Evolutionary conservation across 257 asterid genomes (phyloP).

Genomic region (Craterostigma plantagineum): DNA sequence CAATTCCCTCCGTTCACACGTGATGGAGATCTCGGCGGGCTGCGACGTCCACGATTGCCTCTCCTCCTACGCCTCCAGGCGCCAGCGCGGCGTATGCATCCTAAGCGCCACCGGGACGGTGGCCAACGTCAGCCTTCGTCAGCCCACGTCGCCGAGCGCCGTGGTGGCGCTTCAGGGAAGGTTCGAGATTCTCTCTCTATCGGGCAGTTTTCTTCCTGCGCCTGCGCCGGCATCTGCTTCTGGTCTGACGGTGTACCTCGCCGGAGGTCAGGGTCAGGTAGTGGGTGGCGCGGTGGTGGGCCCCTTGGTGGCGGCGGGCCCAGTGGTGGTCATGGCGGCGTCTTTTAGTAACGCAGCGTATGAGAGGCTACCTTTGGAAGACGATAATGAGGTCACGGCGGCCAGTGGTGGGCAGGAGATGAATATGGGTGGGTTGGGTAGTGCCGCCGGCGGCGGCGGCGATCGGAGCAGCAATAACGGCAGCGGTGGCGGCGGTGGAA

Average conservation of each 20-base stretch:
- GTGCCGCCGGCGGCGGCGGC: constrained; percentile 28
- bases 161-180: constrained; percentile 64
- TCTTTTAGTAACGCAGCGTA: constrained; percentile 89
- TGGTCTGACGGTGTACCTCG: constrained; percentile 52
- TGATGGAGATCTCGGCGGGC: constrained; percentile 55
- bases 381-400: constrained; percentile 30
- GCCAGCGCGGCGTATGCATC: constrained; percentile 80
- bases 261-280: constrained; percentile 91
- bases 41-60: constrained; percentile 76
- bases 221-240: constrained; percentile 92
- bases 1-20: constrained; percentile 77
- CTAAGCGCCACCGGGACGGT: constrained; percentile 77
- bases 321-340: constrained; percentile 89
- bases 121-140: constrained; percentile 57
- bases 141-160: constrained; percentile 67
- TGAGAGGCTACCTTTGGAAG: constrained; percentile 83
- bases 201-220: constrained; percentile 78
- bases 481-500: constrained; percentile 12
- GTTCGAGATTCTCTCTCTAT: constrained; percentile 72
- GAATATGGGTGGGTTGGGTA: constrained; percentile 19
- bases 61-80: constrained; percentile 52
- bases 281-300: constrained; percentile 93
- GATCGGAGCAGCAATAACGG: constrained; percentile 15
- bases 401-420: constrained; percentile 6
- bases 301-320: constrained; percentile 63